These are phyloP conservation scores for Suillus ampliporus DNA, from an alignment of 768 basidiomycete species.

Conservation along the genomic window DNA sequence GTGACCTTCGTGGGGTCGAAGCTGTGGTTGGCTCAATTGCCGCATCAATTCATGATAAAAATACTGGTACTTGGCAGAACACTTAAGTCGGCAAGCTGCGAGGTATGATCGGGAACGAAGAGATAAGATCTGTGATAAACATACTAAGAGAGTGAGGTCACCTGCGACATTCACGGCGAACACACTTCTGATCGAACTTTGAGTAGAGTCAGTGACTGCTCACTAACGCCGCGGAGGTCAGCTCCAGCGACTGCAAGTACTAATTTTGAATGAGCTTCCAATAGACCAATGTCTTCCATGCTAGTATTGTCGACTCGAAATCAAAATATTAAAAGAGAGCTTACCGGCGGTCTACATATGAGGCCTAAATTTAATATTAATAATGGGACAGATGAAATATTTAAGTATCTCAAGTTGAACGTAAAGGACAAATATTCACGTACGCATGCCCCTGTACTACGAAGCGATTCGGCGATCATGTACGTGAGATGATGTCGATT, in stretches of 20 bases:
- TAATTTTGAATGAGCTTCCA: too few relatives aligned
- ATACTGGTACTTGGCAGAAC: neutral
- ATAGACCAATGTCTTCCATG: too few relatives aligned
- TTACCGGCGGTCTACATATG: too few relatives aligned
- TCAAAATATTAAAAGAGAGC: too few relatives aligned
- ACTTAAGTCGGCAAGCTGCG: neutral
- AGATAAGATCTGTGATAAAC: neutral
- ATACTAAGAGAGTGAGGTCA: neutral
- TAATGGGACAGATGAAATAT: too few relatives aligned
- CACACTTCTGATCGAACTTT: neutral
- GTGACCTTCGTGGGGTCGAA: neutral
- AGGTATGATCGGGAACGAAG: neutral
- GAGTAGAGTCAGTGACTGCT: neutral
- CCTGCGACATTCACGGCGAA: neutral
- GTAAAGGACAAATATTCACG: neutral
- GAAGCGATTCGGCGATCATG: neutral
- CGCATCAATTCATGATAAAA: neutral
- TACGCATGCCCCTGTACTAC: neutral
- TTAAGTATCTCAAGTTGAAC: neutral
- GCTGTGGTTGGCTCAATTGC: neutral
- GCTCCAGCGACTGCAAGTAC: too few relatives aligned
- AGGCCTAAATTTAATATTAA: too few relatives aligned
- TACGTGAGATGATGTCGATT: neutral
- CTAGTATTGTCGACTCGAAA: too few relatives aligned
- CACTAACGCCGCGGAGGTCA: too few relatives aligned